A percentile compares a stretch with the other conserved stretches of the same genome.
These are phyloP conservation scores for Solanum rostratum DNA, from an alignment of 257 asterid species.

Conservation along the genomic window DNA sequence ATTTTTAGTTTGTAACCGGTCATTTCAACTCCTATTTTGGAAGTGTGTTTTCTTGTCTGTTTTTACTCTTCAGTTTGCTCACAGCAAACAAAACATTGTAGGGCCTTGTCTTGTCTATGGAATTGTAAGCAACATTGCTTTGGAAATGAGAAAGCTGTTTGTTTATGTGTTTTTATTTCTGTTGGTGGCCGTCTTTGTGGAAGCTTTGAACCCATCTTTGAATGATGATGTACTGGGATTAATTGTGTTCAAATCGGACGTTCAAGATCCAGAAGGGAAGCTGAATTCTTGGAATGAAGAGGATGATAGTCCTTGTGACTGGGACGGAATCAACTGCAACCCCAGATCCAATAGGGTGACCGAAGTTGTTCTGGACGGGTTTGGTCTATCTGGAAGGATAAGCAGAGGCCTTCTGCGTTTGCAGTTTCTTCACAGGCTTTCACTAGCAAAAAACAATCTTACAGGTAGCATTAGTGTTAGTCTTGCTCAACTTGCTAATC, in stretches of 20 bases:
- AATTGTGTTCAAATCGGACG: slow-evolving; percentile 79
- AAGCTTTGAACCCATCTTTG: slow-evolving; percentile 55
- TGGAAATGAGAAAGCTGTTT: slow-evolving; percentile 39
- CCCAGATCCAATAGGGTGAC: slow-evolving; percentile 92
- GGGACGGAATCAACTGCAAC: slow-evolving; percentile 77
- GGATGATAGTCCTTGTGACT: slow-evolving; percentile 71
- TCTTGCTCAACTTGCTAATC: slow-evolving; percentile 60
- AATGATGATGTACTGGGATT: slow-evolving; percentile 88
- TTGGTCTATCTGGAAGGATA: slow-evolving; percentile 69
- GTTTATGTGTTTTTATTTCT: slow-evolving; percentile 13
- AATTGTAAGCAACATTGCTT: neutral
- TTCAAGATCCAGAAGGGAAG: slow-evolving; percentile 67
- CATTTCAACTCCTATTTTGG: neutral
- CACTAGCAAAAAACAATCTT: slow-evolving; percentile 61
- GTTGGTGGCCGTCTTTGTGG: slow-evolving; percentile 21
- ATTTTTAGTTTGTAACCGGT: neutral
- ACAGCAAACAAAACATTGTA: neutral
- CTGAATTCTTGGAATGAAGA: slow-evolving; percentile 86
- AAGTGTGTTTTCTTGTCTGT: neutral
- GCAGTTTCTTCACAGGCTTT: slow-evolving; percentile 63
- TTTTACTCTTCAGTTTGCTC: neutral
- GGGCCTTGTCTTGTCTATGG: neutral
- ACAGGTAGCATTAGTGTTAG: slow-evolving; percentile 61
- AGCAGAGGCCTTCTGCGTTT: slow-evolving; percentile 83
- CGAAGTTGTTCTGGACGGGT: slow-evolving; percentile 79